Conservation (phyloP, 345 rosid species). For the Lumnitzera littorea region DNA sequence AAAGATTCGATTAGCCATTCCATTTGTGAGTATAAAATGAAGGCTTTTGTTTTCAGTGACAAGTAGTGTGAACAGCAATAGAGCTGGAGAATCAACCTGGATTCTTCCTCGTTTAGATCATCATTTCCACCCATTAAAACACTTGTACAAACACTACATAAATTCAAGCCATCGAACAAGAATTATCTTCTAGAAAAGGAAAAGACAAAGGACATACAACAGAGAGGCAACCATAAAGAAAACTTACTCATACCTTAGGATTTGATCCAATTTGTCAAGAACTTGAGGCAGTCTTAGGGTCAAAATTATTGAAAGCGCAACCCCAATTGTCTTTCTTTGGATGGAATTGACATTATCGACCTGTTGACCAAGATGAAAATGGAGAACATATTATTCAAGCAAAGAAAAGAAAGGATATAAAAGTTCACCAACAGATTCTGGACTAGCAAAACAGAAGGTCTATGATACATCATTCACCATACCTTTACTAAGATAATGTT, state of each 20-base stretch:
- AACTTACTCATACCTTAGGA: slow-evolving; percentile 50
- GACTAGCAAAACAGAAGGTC: neutral
- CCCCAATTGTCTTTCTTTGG: slow-evolving; percentile 72
- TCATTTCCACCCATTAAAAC: slow-evolving; percentile 74
- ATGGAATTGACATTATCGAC: slow-evolving; percentile 63
- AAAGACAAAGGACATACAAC: no score
- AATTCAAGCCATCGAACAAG: slow-evolving; percentile 8
- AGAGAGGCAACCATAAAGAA: neutral
- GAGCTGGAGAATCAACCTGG: slow-evolving; percentile 42
- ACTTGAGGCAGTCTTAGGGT: slow-evolving; percentile 90
- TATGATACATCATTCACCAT: no score
- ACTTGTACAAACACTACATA: slow-evolving; percentile 70
- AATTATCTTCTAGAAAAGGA: neutral
- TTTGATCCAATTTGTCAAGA: slow-evolving; percentile 84
- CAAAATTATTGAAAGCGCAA: slow-evolving; percentile 85
- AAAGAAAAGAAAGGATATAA: no score
- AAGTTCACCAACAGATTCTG: neutral
- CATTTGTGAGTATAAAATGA: neutral
- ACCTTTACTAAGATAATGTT: no score
- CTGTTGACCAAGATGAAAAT: slow-evolving; percentile 29
- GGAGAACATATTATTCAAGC: neutral
- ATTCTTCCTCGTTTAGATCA: slow-evolving; percentile 65
- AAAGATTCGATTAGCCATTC: neutral
- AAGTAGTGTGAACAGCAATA: neutral
- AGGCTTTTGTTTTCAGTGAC: no score